Percentiles rank a stretch among this genome's conserved stretches.
phyloP scores from a whole-genome alignment of 768 basidiomycete genomes.

The Suillus alpinus region DNA sequence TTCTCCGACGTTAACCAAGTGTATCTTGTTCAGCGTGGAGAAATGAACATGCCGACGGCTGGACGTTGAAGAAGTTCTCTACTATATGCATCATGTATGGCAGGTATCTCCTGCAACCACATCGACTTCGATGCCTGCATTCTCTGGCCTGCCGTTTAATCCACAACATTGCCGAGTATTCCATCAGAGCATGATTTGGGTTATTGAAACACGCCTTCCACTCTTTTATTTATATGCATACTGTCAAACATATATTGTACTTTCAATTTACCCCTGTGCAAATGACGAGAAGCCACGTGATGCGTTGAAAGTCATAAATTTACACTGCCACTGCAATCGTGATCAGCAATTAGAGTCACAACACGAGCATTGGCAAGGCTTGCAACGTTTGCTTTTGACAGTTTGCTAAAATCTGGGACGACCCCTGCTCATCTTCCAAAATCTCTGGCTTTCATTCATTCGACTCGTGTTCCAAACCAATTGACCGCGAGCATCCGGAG shows the following conservation, averaged over 20 bases:
- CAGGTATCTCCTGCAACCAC: conserved; percentile 24
- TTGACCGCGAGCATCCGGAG: conserved; percentile 14
- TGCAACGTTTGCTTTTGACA: background rate
- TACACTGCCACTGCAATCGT: conserved; percentile 4
- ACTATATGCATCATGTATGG: conserved; percentile 26
- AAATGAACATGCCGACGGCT: conserved; percentile 40
- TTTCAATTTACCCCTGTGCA: conserved; percentile 1
- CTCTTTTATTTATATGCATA: background rate
- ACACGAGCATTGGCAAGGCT: background rate
- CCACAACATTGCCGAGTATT: conserved; percentile 35
- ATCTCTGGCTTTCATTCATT: background rate
- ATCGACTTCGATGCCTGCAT: conserved; percentile 40
- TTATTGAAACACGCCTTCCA: conserved; percentile 14
- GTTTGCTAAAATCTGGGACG: background rate
- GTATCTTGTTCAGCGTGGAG: conserved; percentile 54
- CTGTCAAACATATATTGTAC: background rate
- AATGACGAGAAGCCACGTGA: conserved; percentile 1
- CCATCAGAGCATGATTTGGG: conserved; percentile 51
- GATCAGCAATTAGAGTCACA: background rate
- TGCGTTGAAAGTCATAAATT: background rate
- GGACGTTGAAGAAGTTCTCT: conserved; percentile 51
- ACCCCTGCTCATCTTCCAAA: background rate
- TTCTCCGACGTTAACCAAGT: conserved; percentile 16
- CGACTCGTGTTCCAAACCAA: background rate
- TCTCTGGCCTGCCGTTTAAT: conserved; percentile 52